Evolutionary conservation across 192 early-diverging fungal species (phyloP).

Genomic region (Dimargaris cristalligena): DNA sequence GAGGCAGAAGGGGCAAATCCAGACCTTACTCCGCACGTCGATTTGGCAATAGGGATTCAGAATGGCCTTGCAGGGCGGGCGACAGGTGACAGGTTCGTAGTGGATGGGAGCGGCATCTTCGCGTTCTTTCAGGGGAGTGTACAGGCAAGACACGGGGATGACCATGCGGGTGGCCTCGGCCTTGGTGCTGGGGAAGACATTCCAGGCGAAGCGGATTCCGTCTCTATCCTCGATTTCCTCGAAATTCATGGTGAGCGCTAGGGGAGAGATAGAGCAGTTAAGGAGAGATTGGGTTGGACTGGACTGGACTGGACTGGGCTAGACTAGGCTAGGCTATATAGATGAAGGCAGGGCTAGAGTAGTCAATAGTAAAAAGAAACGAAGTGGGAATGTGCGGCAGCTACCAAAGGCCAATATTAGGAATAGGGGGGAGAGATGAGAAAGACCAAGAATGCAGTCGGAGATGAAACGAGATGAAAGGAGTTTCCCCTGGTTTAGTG

Average conservation of each 20-base stretch:
- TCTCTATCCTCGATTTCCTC: conserved; percentile 85
- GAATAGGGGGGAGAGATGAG: no score
- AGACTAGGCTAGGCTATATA: no score
- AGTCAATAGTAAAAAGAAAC: no score
- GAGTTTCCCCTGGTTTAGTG: no score
- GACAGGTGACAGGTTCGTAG: conserved; percentile 98
- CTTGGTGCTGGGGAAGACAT: conserved; percentile 86
- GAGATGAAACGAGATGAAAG: no score
- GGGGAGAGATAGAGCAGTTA: no score
- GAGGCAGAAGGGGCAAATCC: conserved; percentile 98
- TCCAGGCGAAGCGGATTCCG: conserved; percentile 94
- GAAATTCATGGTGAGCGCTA: conserved; percentile 45
- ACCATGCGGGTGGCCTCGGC: conserved; percentile 89
- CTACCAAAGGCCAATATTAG: no score
- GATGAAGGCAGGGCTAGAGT: no score
- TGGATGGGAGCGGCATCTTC: conserved; percentile 64
- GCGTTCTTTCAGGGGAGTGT: conserved; percentile 90
- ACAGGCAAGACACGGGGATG: conserved; percentile 81
- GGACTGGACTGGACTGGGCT: no score
- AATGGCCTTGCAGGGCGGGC: conserved; percentile 83
- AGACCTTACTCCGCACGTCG: conserved; percentile 85
- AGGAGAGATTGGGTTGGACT: no score
- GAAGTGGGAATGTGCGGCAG: no score
- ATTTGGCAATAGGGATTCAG: conserved; percentile 98
- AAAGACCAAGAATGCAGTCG: no score